phyloP scores from a whole-genome alignment of 305 asterid species.

The Nicotiana rustica region DNA sequence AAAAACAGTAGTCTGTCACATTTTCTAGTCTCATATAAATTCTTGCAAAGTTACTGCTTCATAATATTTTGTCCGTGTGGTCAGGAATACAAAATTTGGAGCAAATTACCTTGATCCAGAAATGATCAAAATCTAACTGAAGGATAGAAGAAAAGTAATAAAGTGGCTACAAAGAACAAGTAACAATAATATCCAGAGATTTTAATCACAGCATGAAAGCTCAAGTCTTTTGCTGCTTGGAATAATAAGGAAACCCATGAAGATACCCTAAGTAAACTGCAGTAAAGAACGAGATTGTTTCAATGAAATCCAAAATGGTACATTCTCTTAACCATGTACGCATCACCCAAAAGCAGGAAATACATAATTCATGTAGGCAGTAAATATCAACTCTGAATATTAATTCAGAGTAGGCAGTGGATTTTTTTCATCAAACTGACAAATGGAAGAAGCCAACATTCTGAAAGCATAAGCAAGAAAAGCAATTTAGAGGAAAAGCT shows the following conservation, averaged over 20 bases:
- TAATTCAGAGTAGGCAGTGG: background rate
- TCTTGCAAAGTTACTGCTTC: background rate
- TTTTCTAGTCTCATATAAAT: background rate
- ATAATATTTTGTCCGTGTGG: background rate
- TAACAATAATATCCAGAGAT: background rate
- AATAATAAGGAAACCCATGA: background rate
- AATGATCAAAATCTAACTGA: constrained; percentile 11
- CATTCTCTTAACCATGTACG: background rate
- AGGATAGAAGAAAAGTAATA: background rate
- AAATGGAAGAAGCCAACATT: background rate
- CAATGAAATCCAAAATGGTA: background rate
- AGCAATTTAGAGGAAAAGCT: background rate
- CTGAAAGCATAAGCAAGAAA: background rate
- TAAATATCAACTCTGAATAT: background rate
- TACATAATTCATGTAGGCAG: background rate
- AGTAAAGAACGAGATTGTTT: background rate
- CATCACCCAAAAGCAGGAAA: background rate
- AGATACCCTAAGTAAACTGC: background rate
- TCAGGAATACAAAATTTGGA: background rate
- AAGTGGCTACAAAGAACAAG: background rate
- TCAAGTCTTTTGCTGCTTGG: background rate
- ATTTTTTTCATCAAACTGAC: constrained; percentile 2
- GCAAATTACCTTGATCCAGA: background rate
- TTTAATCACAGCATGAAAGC: background rate
- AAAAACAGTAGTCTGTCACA: background rate